Conservation (phyloP, 805 yeast species). For the Lachancea sp. region DNA sequence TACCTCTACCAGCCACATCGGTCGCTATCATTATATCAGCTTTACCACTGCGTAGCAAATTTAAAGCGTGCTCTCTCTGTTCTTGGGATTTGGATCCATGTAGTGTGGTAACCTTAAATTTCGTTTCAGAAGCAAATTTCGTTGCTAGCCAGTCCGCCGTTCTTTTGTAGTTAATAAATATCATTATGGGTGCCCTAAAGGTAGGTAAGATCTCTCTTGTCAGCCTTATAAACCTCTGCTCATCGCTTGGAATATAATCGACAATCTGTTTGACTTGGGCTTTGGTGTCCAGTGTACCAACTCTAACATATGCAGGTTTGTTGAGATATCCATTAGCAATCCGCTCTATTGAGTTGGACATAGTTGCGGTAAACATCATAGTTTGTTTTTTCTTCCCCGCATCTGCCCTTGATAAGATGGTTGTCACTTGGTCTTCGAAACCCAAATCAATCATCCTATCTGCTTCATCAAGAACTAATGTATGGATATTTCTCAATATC, state of each 20-base stretch:
- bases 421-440: constrained; percentile 71
- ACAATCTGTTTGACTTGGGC: constrained; percentile 58
- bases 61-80: constrained; percentile 73
- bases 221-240: constrained; percentile 38
- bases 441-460: constrained; percentile 96
- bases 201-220: constrained; percentile 13
- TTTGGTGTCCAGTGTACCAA: constrained; percentile 65
- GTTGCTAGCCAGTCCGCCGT: constrained; percentile 62
- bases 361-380: constrained; percentile 92
- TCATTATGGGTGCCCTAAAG: constrained; percentile 55
- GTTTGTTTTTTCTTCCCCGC: constrained; percentile 41
- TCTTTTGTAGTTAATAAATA: constrained; percentile 74
- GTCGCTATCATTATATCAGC: constrained; percentile 77
- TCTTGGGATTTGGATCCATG: constrained; percentile 88
- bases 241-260: constrained; percentile 41
- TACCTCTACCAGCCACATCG: constrained; percentile 93
- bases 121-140: constrained; percentile 40
- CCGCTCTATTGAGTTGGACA: constrained; percentile 66
- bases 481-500: constrained; percentile 53
- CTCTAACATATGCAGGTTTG: constrained; percentile 55
- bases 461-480: constrained; percentile 84
- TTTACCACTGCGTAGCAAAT: constrained; percentile 47
- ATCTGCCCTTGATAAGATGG: constrained; percentile 54
- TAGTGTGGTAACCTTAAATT: constrained; percentile 51
- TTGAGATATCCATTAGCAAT: constrained; percentile 57